A percentile compares a stretch with the other conserved stretches of the same genome.
Evolutionary conservation across 1,284 basidiomycete genomes (phyloP).

Genomic region (Sanghuangporus weigelae): DNA sequence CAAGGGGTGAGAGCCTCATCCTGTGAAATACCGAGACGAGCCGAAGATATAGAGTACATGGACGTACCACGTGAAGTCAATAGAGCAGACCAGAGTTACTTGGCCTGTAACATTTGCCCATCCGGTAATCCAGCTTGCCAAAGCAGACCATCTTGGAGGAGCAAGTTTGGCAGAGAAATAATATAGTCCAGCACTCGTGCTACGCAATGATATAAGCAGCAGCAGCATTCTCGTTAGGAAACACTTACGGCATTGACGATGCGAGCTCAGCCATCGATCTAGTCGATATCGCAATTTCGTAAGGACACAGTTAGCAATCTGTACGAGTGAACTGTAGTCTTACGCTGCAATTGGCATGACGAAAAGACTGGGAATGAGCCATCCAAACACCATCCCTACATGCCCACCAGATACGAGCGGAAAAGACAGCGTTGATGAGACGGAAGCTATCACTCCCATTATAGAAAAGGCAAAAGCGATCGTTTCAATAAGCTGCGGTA

Average conservation of each 20-base stretch:
- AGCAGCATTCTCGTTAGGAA: not conserved
- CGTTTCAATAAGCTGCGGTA: slow-evolving; percentile 50
- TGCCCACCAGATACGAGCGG: slow-evolving; percentile 65
- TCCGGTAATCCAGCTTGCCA: slow-evolving; percentile 72
- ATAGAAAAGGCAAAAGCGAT: slow-evolving; percentile 69
- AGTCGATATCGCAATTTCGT: not conserved
- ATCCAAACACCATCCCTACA: slow-evolving; percentile 74
- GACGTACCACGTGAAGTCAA: slow-evolving; percentile 62
- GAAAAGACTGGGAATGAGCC: slow-evolving; percentile 68
- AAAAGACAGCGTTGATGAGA: slow-evolving; percentile 63
- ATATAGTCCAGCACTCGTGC: slow-evolving; percentile 66
- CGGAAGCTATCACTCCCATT: slow-evolving; percentile 69
- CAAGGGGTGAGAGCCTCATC: not conserved
- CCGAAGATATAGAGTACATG: not conserved
- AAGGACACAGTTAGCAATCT: slow-evolving; percentile 17
- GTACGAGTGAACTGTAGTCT: not conserved
- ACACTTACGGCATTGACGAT: slow-evolving; percentile 68
- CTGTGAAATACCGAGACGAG: not conserved
- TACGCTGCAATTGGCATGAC: slow-evolving; percentile 58
- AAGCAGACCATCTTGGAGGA: slow-evolving; percentile 47
- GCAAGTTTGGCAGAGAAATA: slow-evolving; percentile 72
- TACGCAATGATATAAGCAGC: slow-evolving; percentile 22
- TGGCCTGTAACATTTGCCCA: slow-evolving; percentile 62
- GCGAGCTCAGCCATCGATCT: slow-evolving; percentile 59
- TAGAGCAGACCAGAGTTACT: slow-evolving; percentile 62